These are phyloP conservation scores for Rubroboletus satanas DNA, from an alignment of 768 basidiomycete species.

Conservation along the genomic window DNA sequence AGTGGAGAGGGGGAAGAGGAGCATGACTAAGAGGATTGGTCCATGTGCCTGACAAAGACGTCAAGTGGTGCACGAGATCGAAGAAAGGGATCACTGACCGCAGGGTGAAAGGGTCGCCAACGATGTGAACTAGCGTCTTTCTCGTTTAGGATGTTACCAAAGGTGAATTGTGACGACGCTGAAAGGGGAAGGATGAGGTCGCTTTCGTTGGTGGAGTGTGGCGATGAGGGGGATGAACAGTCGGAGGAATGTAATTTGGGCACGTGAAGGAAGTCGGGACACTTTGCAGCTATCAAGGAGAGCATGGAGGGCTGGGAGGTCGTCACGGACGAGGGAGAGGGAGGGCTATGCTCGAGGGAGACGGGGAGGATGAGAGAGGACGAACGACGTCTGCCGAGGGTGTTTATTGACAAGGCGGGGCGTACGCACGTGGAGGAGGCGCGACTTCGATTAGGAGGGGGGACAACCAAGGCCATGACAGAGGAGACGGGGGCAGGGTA, in stretches of 20 bases:
- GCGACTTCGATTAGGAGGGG: conserved; percentile 47
- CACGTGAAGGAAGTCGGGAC: conserved; percentile 51
- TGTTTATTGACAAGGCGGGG: conserved; percentile 46
- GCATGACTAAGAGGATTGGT: conserved; percentile 65
- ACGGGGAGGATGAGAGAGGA: conserved; percentile 42
- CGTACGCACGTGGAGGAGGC: conserved; percentile 59
- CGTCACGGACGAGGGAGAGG: conserved; percentile 8
- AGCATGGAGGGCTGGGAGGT: conserved; percentile 44
- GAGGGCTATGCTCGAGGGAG: background rate
- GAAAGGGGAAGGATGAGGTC: conserved; percentile 55
- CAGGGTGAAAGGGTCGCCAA: conserved; percentile 30
- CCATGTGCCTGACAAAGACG: conserved; percentile 43
- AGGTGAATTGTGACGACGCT: conserved; percentile 46
- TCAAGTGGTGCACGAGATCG: conserved; percentile 8
- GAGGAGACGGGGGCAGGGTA: background rate
- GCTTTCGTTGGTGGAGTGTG: conserved; percentile 36
- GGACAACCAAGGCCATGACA: conserved; percentile 34
- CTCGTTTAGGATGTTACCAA: conserved; percentile 41
- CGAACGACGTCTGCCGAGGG: conserved; percentile 55
- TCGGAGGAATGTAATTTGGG: conserved; percentile 37
- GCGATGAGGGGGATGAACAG: conserved; percentile 46
- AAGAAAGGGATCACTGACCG: conserved; percentile 29
- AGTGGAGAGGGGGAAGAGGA: conserved; percentile 69
- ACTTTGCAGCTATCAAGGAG: conserved; percentile 44
- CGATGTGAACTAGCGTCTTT: conserved; percentile 32